Base-by-base conservation (phyloP, 176 grass and related monocot species). In the Echinochloa phyllopogon region DNA sequence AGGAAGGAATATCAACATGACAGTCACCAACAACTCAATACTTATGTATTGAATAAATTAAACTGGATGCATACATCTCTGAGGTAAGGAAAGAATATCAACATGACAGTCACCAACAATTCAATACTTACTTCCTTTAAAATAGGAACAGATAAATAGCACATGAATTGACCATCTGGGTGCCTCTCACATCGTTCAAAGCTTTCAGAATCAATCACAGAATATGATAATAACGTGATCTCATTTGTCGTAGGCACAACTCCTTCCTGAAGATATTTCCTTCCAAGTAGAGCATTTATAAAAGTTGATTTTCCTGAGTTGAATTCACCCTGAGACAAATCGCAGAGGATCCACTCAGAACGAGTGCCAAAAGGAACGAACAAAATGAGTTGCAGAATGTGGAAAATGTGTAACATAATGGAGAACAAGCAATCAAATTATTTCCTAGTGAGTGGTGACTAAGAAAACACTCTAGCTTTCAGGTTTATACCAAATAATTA, bases 221-320 rank as follows among this genome's bases (percentile, higher is more conserved):
- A 94, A 94, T 96, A 92, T 36, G 86, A 94, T 43, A 99, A 90
- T 58, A 96, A 56, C 50, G 90, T 91, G 45, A 99, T 99, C 85
- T 94, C 93, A 86, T 99, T 99, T 70, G 96, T 99, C 4, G 90
- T 99, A 72, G 93, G 96, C 11, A 99, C 70, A 81, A 99, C 93
- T 77, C 96, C 93, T 37, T 99, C 96, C 80, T 99, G 84, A 71
- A 99, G 87, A 83, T 96, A 99, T 51, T 81, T 86, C 78, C 84
- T 94, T 89, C 96, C 93, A 82, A 99, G 91, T 76, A 99, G 79
- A 70, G 93, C 96, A 86, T 99, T 99, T 86, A 99, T 96, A 80
- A 99, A 94, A 45, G 96, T 96, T 53, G 93, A 99, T 91, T 99
- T 96, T 79, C 93, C 96, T 6, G 91, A 96, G 63, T 99, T 99